A percentile compares a stretch with the other conserved stretches of the same genome.
phyloP scores from a whole-genome alignment of 2,329 filamentous ascomycete species.

The Aspergillus fumigatus region DNA sequence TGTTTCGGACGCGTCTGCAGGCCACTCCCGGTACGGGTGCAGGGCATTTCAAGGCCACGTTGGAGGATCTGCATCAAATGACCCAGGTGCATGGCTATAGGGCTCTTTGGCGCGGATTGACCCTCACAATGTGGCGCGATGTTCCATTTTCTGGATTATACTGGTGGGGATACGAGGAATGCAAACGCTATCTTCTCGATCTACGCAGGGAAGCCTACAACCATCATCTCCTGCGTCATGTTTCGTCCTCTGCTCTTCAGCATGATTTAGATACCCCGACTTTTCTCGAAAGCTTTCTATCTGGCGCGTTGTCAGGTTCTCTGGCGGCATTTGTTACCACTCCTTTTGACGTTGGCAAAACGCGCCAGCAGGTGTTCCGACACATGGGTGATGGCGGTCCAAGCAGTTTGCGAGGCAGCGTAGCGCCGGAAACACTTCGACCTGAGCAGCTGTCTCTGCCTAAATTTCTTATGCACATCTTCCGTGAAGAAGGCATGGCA shows the following conservation, averaged over 20 bases:
- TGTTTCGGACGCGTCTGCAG: constrained; percentile 89
- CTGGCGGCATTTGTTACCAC: constrained; percentile 85
- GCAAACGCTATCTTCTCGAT: constrained; percentile 67
- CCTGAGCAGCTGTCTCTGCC: constrained; percentile 78
- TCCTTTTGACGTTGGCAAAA: constrained; percentile 97
- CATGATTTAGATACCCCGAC: constrained; percentile 72
- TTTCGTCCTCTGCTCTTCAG: constrained; percentile 13
- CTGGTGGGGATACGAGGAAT: constrained; percentile 95
- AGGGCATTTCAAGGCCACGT: constrained; percentile 72
- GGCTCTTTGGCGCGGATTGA: constrained; percentile 85
- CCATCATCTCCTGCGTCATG: constrained; percentile 13
- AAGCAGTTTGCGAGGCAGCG: constrained; percentile 10
- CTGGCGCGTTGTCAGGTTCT: constrained; percentile 77
- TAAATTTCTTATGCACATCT: constrained; percentile 84
- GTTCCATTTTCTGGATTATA: constrained; percentile 96
- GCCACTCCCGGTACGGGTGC: constrained; percentile 58
- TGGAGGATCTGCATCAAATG: constrained; percentile 73
- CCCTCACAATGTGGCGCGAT: constrained; percentile 89
- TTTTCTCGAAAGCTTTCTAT: constrained; percentile 82
- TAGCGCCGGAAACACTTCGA: constrained; percentile 18
- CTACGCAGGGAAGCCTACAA: constrained; percentile 50
- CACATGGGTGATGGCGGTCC: constrained; percentile 47
- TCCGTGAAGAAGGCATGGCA: constrained; percentile 71
- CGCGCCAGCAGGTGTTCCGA: constrained; percentile 77
- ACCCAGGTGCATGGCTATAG: constrained; percentile 70